Conservation (phyloP, 306 rosid species). For the Quillaja saponaria region DNA sequence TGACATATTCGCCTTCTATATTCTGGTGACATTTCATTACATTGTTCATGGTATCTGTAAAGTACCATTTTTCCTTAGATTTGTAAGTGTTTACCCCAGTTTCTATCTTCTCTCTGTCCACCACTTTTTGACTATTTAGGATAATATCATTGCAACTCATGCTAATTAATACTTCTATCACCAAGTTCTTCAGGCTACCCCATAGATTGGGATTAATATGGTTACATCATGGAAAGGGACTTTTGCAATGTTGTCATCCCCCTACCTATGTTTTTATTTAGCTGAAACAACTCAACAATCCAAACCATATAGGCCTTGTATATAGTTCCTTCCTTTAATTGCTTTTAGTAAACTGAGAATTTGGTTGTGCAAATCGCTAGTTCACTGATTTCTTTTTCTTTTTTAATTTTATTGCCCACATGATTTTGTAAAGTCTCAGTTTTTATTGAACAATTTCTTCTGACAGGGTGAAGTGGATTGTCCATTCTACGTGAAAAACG, state of each 20-base stretch:
- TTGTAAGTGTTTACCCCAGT: not conserved
- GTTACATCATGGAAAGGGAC: conserved; percentile 13
- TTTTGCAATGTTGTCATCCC: conserved; percentile 20
- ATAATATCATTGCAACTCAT: not conserved
- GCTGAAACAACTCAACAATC: not conserved
- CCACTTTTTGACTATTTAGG: conserved; percentile 24
- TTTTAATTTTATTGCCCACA: conserved; percentile 8
- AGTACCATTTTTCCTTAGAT: not conserved
- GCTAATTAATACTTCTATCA: conserved; percentile 8
- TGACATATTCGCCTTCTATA: conserved; percentile 12
- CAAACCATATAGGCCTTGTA: not conserved
- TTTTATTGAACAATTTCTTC: conserved; percentile 34
- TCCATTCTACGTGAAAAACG: conserved; percentile 98
- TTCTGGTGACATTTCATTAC: conserved; percentile 5
- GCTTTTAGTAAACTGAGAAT: too few relatives aligned
- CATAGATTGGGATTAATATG: conserved; percentile 16
- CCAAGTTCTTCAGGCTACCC: conserved; percentile 12
- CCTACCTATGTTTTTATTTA: not conserved
- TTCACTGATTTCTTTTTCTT: conserved; percentile 4
- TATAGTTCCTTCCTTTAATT: not conserved
- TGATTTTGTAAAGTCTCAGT: conserved; percentile 2
- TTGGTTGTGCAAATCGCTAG: not conserved
- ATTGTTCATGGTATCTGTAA: too few relatives aligned
- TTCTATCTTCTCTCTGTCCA: conserved; percentile 16
- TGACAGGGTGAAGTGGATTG: conserved; percentile 93